Evolutionary conservation across 1,284 basidiomycete species (phyloP), one percentile per base, ranked within the genome.

Genomic region (Polyporus tsugae): DNA sequence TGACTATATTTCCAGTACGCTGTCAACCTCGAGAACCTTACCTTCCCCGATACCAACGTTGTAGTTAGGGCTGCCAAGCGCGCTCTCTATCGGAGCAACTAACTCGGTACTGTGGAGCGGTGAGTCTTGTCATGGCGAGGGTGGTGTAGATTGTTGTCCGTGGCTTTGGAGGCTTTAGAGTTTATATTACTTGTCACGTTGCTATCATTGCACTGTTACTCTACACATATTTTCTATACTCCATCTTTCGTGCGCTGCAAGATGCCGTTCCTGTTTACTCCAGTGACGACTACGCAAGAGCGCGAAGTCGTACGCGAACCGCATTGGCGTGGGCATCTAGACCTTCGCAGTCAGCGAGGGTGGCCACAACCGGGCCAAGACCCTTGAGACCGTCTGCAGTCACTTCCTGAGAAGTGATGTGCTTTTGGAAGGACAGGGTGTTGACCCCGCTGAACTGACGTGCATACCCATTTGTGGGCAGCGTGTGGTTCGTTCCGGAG

Each of bases 381-480:
- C 79, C 84, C 73, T 85, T 84, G 64, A 99, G 83, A 6, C 98
- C 98, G 22, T 89, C 89, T 17, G 85, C 80, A 4, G 95, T 95
- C 36, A 99, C 88, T 77, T 96, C 93, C 80, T 99, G 98, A 9
- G 94, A 95, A 6, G 98, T 99, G 77, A 99, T 98, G 81, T 99
- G 94, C 82, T 99, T 99, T 81, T 99, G 96, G 91, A 99, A 99
- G 1, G 96, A 96, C 25, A 91, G 85, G 0, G 97, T 99, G 82
- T 98, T 99, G 74, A 99, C 98, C 19, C 98, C 98, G 73, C 95
- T 97, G 84, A 98, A 99, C 79, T 99, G 97, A 66, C 96, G 92
- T 17, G 98, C 98, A 78, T 97, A 99, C 25, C 96, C 97, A 76
- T 96, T 96, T 4, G 95, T 97, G 35, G 95, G 95, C 41, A 97